phyloP scores from a whole-genome alignment of 176 grass and related monocot species.

The Chloris gayana region DNA sequence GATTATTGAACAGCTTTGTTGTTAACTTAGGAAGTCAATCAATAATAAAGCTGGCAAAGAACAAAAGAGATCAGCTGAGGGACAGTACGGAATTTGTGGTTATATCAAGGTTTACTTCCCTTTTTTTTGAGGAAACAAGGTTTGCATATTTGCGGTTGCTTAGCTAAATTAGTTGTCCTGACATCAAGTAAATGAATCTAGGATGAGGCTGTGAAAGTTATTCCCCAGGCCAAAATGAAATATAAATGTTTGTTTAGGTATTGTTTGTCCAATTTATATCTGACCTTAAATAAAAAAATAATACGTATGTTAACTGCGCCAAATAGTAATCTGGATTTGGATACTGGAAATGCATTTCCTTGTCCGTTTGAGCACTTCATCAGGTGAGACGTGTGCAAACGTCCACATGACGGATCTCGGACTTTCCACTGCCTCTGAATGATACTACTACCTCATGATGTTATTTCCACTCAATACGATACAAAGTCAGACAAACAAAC shows the following conservation, averaged over 20 bases:
- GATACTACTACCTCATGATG: too few relatives aligned
- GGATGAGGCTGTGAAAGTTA: too few relatives aligned
- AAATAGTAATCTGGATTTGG: background rate
- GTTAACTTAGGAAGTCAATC: background rate
- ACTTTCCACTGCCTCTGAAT: background rate
- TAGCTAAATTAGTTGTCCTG: background rate
- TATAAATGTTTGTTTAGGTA: too few relatives aligned
- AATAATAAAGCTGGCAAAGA: background rate
- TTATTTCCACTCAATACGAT: background rate
- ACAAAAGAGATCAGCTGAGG: background rate
- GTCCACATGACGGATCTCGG: background rate
- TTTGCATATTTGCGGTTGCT: too few relatives aligned
- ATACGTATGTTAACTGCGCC: background rate
- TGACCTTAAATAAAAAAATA: background rate
- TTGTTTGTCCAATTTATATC: background rate
- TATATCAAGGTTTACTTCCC: too few relatives aligned
- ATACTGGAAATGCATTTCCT: background rate
- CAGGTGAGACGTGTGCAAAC: background rate
- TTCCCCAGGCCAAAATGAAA: too few relatives aligned
- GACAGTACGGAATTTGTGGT: background rate
- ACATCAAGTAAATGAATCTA: background rate
- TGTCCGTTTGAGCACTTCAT: background rate
- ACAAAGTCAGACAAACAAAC: slow-evolving; percentile 1
- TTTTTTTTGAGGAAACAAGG: too few relatives aligned
- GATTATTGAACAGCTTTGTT: background rate